These are phyloP conservation scores for Ustilaginoidea virens DNA, from an alignment of 2,329 filamentous ascomycete species.

Conservation along the genomic window DNA sequence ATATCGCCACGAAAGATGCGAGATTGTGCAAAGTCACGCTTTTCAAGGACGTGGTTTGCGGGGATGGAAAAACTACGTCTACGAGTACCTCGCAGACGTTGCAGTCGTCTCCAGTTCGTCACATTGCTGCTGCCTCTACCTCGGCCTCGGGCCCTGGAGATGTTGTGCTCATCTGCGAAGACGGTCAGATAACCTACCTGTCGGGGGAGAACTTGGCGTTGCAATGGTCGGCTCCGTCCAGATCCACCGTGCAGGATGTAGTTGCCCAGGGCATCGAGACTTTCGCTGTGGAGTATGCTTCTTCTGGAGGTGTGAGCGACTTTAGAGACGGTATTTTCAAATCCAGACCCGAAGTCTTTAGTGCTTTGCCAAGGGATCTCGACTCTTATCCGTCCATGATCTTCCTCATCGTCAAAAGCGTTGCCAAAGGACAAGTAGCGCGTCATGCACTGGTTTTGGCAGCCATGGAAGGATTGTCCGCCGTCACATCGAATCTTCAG, in stretches of 20 bases:
- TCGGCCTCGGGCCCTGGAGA: slow-evolving; percentile 13
- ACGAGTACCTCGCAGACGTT: slow-evolving; percentile 30
- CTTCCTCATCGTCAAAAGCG: slow-evolving; percentile 30
- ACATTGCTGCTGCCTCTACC: slow-evolving; percentile 18
- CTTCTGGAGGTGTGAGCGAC: slow-evolving; percentile 29
- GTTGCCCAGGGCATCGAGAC: slow-evolving; percentile 15
- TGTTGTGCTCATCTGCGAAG: slow-evolving; percentile 40
- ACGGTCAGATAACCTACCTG: slow-evolving; percentile 46
- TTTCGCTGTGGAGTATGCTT: slow-evolving; percentile 34
- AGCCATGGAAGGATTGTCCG: slow-evolving; percentile 11
- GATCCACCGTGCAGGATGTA: slow-evolving; percentile 19
- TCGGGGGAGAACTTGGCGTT: slow-evolving; percentile 33
- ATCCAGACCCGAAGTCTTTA: slow-evolving; percentile 34
- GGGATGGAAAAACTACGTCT: slow-evolving; percentile 35
- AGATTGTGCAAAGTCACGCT: slow-evolving; percentile 36
- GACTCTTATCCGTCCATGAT: slow-evolving; percentile 35
- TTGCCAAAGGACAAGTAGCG: slow-evolving; percentile 13
- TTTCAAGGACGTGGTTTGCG: slow-evolving; percentile 40
- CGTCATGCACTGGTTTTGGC: slow-evolving; percentile 20
- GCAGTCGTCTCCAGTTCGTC: slow-evolving; percentile 18
- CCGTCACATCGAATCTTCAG: slow-evolving; percentile 14
- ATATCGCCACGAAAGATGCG: slow-evolving; percentile 37
- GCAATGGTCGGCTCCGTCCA: slow-evolving; percentile 20
- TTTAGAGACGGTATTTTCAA: slow-evolving; percentile 40
- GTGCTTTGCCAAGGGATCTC: slow-evolving; percentile 32